These are phyloP conservation scores for Xylaria sp. DNA, from an alignment of 2,329 filamentous ascomycete genomes.

Conservation along the genomic window DNA sequence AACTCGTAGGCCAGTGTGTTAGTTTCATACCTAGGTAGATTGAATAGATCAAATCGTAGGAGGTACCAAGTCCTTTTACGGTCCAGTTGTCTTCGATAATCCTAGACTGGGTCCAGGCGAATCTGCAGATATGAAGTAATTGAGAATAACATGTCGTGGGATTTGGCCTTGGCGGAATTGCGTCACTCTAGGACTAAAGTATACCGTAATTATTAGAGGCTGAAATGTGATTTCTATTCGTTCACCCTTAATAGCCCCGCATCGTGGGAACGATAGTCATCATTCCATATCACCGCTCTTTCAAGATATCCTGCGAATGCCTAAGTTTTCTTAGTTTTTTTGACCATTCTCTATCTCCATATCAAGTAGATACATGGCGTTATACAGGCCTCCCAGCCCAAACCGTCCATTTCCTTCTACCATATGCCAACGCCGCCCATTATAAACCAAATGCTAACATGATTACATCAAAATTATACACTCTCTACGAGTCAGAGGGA, in stretches of 20 bases:
- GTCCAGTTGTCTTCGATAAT: neutral
- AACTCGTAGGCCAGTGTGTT: too few species aligned
- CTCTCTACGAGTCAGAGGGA: conserved; percentile 13
- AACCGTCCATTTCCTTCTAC: conserved; percentile 15
- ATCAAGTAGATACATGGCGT: conserved; percentile 7
- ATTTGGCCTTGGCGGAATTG: neutral
- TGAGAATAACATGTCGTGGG: neutral
- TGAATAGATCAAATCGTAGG: neutral
- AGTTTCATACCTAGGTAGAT: too few species aligned
- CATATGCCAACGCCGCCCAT: conserved; percentile 30
- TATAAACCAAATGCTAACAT: conserved; percentile 23
- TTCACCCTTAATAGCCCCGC: neutral
- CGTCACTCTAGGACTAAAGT: too few species aligned
- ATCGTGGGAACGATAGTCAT: neutral
- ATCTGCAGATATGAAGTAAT: neutral
- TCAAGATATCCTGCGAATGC: conserved; percentile 6
- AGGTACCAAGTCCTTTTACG: neutral
- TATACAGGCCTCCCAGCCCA: conserved; percentile 12
- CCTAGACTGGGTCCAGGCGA: neutral
- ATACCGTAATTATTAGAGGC: neutral
- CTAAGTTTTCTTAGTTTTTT: neutral
- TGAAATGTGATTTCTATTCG: neutral
- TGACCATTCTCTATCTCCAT: neutral
- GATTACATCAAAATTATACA: conserved; percentile 17
- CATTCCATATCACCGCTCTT: neutral